phyloP scores from a whole-genome alignment of 1,139 yeast species.

The Candida sp. region DNA sequence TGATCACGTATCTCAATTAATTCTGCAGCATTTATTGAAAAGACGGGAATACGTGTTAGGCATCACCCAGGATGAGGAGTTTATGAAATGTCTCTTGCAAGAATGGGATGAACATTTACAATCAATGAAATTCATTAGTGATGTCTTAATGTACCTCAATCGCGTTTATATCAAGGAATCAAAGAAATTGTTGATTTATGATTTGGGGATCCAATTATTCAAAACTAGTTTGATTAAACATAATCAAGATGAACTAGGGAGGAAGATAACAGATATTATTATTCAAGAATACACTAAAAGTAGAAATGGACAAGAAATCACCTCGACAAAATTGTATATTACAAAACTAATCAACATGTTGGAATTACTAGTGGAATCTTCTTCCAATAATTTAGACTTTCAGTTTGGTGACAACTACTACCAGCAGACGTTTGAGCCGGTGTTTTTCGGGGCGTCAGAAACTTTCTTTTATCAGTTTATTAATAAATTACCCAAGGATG shows the following conservation, averaged over 20 bases:
- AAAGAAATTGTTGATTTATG: constrained; percentile 65
- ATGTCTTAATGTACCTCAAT: constrained; percentile 83
- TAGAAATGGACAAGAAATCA: constrained; percentile 59
- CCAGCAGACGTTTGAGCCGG: constrained; percentile 64
- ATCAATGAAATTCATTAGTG: constrained; percentile 79
- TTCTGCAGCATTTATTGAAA: constrained; percentile 46
- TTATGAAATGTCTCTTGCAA: constrained; percentile 44
- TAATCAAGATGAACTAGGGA: constrained; percentile 50
- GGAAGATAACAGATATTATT: constrained; percentile 44
- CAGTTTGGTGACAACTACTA: constrained; percentile 54
- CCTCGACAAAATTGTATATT: constrained; percentile 50
- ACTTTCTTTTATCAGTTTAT: constrained; percentile 51
- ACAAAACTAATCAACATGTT: constrained; percentile 69
- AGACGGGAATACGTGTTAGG: constrained; percentile 22
- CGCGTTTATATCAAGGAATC: constrained; percentile 80
- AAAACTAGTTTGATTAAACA: constrained; percentile 39
- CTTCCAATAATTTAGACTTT: constrained; percentile 32
- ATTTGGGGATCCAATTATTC: constrained; percentile 67
- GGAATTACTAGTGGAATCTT: constrained; percentile 46
- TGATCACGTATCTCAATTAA: constrained; percentile 52
- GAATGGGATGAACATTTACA: constrained; percentile 78
- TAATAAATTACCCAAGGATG: constrained; percentile 26
- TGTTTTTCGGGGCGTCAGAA: constrained; percentile 52
- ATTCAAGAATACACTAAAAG: constrained; percentile 58
- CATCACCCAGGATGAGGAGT: constrained; percentile 23